Evolutionary conservation across 1,284 basidiomycete genomes (phyloP).

Genomic region (Marasmius oreades): DNA sequence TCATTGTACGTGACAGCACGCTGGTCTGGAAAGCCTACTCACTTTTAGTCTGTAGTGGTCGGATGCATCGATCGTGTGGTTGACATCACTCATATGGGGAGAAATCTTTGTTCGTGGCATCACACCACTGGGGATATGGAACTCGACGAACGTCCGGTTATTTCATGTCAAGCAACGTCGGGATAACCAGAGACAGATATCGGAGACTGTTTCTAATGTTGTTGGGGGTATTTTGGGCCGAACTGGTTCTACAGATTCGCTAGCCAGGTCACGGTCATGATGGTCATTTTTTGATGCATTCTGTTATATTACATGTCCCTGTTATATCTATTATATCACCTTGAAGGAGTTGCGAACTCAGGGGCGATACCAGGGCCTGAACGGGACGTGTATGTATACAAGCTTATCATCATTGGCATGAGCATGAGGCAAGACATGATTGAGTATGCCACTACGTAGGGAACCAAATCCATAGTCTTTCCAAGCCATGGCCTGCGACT

Average conservation of each 20-base stretch:
- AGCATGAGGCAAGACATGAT: too few relatives aligned
- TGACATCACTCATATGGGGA: slow-evolving; percentile 89
- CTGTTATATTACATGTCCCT: too few relatives aligned
- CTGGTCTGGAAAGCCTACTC: slow-evolving; percentile 9
- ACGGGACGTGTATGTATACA: too few relatives aligned
- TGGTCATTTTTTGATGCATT: background rate
- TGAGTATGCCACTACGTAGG: too few relatives aligned
- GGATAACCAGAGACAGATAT: slow-evolving; percentile 63
- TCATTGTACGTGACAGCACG: slow-evolving; percentile 50
- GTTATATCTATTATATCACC: too few relatives aligned
- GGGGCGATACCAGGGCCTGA: too few relatives aligned
- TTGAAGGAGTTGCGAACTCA: too few relatives aligned
- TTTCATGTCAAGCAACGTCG: slow-evolving; percentile 88
- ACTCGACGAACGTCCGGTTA: slow-evolving; percentile 78
- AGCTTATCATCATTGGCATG: too few relatives aligned
- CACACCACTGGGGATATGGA: slow-evolving; percentile 83
- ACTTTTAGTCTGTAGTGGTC: slow-evolving; percentile 62
- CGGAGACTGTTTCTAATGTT: slow-evolving; percentile 72
- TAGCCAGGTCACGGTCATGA: slow-evolving; percentile 9
- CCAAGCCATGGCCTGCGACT: too few relatives aligned
- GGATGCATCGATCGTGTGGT: slow-evolving; percentile 84
- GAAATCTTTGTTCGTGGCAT: slow-evolving; percentile 89
- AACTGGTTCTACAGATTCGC: slow-evolving; percentile 29
- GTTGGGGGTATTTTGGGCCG: slow-evolving; percentile 61
- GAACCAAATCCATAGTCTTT: too few relatives aligned